Evolutionary conservation across 441 rosid species (phyloP).

Genomic region (Biscutella laevigata): DNA sequence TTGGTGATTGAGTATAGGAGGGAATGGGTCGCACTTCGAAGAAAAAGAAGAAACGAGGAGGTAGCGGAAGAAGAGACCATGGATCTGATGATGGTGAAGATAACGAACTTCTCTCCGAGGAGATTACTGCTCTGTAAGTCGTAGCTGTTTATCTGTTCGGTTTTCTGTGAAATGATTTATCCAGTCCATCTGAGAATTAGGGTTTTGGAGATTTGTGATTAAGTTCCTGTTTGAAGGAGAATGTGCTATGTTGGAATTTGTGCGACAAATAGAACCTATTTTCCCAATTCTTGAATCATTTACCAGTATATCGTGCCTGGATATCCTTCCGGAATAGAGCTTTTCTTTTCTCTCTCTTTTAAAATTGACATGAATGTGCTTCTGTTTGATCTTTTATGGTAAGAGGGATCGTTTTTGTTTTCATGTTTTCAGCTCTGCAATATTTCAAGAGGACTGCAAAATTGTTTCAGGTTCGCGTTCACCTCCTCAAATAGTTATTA

Average conservation of each 20-base stretch:
- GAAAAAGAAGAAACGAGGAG: slow-evolving; percentile 68
- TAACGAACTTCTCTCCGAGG: slow-evolving; percentile 82
- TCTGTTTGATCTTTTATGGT: not conserved
- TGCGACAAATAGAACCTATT: not conserved
- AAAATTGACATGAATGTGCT: not conserved
- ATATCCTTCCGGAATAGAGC: too few relatives aligned
- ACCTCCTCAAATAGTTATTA: slow-evolving; percentile 55
- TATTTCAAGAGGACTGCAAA: slow-evolving; percentile 88
- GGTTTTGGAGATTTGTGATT: not conserved
- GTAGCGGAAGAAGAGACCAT: slow-evolving; percentile 70
- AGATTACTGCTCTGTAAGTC: slow-evolving; percentile 90
- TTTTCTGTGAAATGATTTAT: not conserved
- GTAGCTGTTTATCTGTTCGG: not conserved
- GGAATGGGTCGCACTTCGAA: slow-evolving; percentile 62
- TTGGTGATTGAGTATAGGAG: not conserved
- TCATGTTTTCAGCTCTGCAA: slow-evolving; percentile 48
- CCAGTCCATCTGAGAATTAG: not conserved
- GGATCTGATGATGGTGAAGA: slow-evolving; percentile 42
- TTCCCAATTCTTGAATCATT: not conserved
- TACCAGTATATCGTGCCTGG: too few relatives aligned
- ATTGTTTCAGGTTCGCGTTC: slow-evolving; percentile 41
- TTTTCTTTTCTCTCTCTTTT: not conserved
- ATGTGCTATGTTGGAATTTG: not conserved
- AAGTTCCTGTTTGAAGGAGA: not conserved
- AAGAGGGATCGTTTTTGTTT: not conserved